A percentile compares a stretch with the other conserved stretches of the same genome.
phyloP scores from a whole-genome alignment of 1,284 basidiomycete species.

The Coniferiporia sulphurascens region DNA sequence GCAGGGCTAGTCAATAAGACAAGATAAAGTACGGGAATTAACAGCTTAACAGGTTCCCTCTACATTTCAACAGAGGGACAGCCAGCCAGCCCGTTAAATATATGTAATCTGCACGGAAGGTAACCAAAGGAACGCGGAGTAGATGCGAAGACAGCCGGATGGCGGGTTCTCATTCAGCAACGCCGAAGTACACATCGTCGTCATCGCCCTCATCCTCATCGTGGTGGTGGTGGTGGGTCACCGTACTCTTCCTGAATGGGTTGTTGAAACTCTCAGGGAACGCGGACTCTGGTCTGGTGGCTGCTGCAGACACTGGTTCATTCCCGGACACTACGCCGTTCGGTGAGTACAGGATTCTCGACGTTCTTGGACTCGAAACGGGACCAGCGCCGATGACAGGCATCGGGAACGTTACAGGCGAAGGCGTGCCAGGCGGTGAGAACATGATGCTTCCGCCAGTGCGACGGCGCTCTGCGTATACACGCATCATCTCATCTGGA shows the following conservation, averaged over 20 bases:
- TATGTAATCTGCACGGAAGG: background rate
- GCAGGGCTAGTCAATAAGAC: too few relatives aligned
- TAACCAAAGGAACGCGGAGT: background rate
- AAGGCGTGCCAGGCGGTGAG: slow-evolving; percentile 7
- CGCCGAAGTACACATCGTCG: slow-evolving; percentile 27
- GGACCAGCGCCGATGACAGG: slow-evolving; percentile 20
- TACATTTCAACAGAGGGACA: background rate
- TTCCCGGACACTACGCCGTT: background rate
- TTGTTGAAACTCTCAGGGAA: slow-evolving; percentile 15
- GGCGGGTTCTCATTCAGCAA: background rate
- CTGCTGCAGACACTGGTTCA: background rate
- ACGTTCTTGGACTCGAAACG: slow-evolving; percentile 28
- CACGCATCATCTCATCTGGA: slow-evolving; percentile 71
- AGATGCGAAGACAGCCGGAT: background rate
- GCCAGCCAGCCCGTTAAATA: background rate
- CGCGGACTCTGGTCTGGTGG: background rate
- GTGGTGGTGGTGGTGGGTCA: slow-evolving; percentile 12
- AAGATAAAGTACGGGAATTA: background rate
- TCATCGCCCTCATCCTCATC: slow-evolving; percentile 30
- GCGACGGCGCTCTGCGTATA: slow-evolving; percentile 58
- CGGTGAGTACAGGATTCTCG: slow-evolving; percentile 35
- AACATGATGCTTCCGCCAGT: slow-evolving; percentile 18
- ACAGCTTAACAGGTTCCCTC: background rate
- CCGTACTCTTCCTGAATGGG: slow-evolving; percentile 31
- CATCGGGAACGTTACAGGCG: slow-evolving; percentile 11